Conservation (phyloP, 2,329 filamentous ascomycete genomes). For the Alternaria arbusti region DNA sequence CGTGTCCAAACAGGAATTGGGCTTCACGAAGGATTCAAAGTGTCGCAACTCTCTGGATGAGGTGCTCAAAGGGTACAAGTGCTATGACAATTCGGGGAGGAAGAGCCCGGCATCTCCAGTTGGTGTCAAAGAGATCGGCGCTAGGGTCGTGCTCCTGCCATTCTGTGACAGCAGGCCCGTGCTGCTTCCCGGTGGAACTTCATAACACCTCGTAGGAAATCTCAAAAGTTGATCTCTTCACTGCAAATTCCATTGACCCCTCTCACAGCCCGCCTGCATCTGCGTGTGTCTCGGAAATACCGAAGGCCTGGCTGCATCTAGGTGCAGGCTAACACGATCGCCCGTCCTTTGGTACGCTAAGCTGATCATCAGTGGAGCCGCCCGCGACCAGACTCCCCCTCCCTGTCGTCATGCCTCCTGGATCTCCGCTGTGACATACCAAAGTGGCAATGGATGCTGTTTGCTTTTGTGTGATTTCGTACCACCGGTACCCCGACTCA, state of each 20-base stretch:
- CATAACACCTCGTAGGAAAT: not conserved
- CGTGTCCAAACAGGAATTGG: constrained; percentile 8
- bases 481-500: not conserved
- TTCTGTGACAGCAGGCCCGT: constrained; percentile 6
- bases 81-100: not conserved
- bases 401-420: constrained; percentile 32
- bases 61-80: not conserved
- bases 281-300: constrained; percentile 8
- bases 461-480: not conserved
- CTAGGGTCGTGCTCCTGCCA: constrained; percentile 19
- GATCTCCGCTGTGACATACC: constrained; percentile 15
- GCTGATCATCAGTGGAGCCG: constrained; percentile 28
- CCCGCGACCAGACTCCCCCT: constrained; percentile 11
- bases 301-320: constrained; percentile 10
- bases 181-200: constrained; percentile 4
- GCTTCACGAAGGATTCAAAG: not conserved
- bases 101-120: not conserved
- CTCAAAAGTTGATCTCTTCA: not conserved
- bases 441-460: not conserved
- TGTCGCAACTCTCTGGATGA: not conserved
- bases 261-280: not conserved
- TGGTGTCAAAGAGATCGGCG: constrained; percentile 15
- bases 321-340: constrained; percentile 6
- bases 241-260: not conserved
- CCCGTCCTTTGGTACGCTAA: constrained; percentile 17